Percentiles rank a stretch among this genome's conserved stretches.
phyloP scores from a whole-genome alignment of 108 stramenopile genomes.

The Nitzschia palea region DNA sequence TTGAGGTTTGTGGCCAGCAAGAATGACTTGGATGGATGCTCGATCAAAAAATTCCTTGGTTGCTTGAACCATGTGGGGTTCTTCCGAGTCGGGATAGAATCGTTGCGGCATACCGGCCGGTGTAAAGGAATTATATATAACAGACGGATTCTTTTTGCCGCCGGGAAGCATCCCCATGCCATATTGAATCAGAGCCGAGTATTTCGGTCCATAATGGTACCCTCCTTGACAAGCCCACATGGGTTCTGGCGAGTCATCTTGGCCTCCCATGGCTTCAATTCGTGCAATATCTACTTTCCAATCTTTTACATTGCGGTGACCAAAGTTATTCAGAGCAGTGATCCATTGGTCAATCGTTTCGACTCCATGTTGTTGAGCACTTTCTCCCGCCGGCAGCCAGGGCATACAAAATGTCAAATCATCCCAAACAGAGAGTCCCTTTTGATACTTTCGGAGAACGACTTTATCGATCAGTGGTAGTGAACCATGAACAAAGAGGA shows the following conservation, averaged over 20 bases:
- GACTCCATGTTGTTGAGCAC: constrained; percentile 21
- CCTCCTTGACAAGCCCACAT: constrained; percentile 73
- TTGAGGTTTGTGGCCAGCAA: constrained; percentile 80
- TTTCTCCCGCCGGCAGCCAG: constrained; percentile 37
- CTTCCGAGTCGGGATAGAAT: constrained; percentile 32
- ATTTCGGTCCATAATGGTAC: constrained; percentile 44
- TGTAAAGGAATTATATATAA: constrained; percentile 74
- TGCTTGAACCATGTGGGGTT: constrained; percentile 28
- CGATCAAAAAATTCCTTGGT: constrained; percentile 49
- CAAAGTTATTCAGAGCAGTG: constrained; percentile 59
- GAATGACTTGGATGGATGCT: constrained; percentile 48
- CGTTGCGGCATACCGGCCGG: constrained; percentile 61
- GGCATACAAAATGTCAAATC: constrained; percentile 66
- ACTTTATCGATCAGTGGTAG: constrained; percentile 48
- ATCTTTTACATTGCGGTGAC: constrained; percentile 37
- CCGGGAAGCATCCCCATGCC: constrained; percentile 81
- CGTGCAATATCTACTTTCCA: constrained; percentile 51
- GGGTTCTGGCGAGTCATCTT: constrained; percentile 2
- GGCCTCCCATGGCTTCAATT: constrained; percentile 8
- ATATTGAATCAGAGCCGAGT: constrained; percentile 66
- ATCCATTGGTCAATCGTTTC: constrained; percentile 59
- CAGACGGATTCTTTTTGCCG: constrained; percentile 57
- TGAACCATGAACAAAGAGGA: constrained; percentile 79
- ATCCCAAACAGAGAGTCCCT: constrained; percentile 29
- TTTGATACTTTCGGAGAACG: background rate